Evolutionary conservation across 1,139 yeast species (phyloP).

Genomic region (Yamadazyma oceani): DNA sequence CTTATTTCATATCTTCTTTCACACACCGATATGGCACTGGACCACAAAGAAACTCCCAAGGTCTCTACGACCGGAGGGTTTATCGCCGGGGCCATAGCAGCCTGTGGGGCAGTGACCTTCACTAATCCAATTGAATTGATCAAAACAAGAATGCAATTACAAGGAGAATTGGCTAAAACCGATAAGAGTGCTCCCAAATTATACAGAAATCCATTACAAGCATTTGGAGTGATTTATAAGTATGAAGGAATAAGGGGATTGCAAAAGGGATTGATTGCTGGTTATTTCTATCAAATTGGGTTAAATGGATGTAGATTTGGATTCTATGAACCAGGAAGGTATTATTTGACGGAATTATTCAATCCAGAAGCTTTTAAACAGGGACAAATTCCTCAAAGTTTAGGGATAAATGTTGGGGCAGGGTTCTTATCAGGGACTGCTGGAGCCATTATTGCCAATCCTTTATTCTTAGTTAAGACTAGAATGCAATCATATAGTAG

Average conservation of each 20-base stretch:
- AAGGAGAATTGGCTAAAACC: conserved; percentile 76
- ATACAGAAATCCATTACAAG: conserved; percentile 86
- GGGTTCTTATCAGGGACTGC: conserved; percentile 86
- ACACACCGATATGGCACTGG: background rate
- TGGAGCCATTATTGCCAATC: conserved; percentile 90
- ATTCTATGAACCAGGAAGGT: conserved; percentile 84
- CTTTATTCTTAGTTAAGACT: conserved; percentile 87
- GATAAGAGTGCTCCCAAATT: conserved; percentile 48
- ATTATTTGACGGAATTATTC: conserved; percentile 52
- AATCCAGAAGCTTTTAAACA: conserved; percentile 48
- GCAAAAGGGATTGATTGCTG: conserved; percentile 83
- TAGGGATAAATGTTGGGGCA: conserved; percentile 69
- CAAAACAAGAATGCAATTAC: conserved; percentile 93
- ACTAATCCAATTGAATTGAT: conserved; percentile 94
- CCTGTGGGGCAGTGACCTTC: conserved; percentile 96
- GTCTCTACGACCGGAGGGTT: conserved; percentile 78
- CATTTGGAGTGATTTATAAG: conserved; percentile 67
- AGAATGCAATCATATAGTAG: conserved; percentile 84
- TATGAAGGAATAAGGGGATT: conserved; percentile 86
- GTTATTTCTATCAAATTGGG: conserved; percentile 85
- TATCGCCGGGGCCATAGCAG: conserved; percentile 91
- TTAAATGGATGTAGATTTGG: conserved; percentile 94
- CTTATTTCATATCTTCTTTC: too few species aligned
- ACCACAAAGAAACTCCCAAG: conserved; percentile 26
- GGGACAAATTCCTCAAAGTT: conserved; percentile 52